Percentiles rank a stretch among this genome's conserved stretches.
phyloP scores from a whole-genome alignment of 805 yeast species.

The Barnettozyma populi region DNA sequence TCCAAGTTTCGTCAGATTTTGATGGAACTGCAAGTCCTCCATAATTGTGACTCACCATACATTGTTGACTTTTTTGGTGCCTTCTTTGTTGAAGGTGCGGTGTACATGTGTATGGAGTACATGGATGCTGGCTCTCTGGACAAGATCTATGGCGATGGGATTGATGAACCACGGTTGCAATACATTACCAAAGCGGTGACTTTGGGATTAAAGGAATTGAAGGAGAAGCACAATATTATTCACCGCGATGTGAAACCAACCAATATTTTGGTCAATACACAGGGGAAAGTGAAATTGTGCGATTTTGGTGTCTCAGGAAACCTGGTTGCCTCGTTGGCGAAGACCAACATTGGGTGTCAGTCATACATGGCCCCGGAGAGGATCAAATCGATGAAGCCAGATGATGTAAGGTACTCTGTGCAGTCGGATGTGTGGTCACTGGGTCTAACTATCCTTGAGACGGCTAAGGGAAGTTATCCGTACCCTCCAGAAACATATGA shows the following conservation, averaged over 20 bases:
- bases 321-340: constrained; percentile 88
- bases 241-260: constrained; percentile 98
- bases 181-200: constrained; percentile 76
- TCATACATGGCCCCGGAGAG: constrained; percentile 99
- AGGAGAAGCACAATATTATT: constrained; percentile 86
- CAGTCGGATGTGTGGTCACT: constrained; percentile 96
- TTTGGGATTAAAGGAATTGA: constrained; percentile 73
- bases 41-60: constrained; percentile 83
- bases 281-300: constrained; percentile 86
- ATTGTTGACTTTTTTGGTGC: constrained; percentile 98
- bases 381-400: constrained; percentile 68
- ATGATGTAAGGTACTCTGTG: constrained; percentile 78
- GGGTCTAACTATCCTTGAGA: constrained; percentile 81
- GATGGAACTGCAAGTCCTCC: constrained; percentile 93
- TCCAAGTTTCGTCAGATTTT: constrained; percentile 89
- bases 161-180: constrained; percentile 77
- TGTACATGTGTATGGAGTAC: constrained; percentile 95
- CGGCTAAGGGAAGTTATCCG: constrained; percentile 91
- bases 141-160: constrained; percentile 68
- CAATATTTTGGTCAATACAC: constrained; percentile 74
- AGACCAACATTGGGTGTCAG: constrained; percentile 96
- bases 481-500: constrained; percentile 91
- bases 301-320: constrained; percentile 97
- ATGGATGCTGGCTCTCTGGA: constrained; percentile 97
- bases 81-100: constrained; percentile 95